Evolutionary conservation across 1,284 basidiomycete genomes (phyloP), one percentile per base, ranked within the genome.

Genomic region (Ceratobasidium sp.): DNA sequence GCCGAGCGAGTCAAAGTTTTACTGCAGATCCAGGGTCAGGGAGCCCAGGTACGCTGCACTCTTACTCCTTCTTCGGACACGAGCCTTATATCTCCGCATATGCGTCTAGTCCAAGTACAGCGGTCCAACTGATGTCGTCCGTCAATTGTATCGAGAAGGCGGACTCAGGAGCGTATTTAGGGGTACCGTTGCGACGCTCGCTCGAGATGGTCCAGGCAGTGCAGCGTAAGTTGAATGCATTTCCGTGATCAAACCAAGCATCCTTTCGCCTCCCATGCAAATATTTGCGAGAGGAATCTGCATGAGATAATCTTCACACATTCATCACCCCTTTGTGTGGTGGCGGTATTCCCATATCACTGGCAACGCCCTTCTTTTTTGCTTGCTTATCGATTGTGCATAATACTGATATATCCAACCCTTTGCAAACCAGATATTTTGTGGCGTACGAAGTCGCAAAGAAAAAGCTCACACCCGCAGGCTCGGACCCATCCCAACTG

Each of bases 1-100:
- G 94, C 98, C 2, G 97, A 99, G 79, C 87, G 97, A 69, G 94
- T 98, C 72, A 99, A 99, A 80, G 97, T 99, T 13, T 82, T 99
- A 50, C 82, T 99, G 45, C 95, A 98, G 82, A 91, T 91, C 10
- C 69, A 72, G 27, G 69, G 72, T 25, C 70, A 70, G 40, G 60
- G 53, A 15, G 29, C 17, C 15, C 64, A 57, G 42, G 67, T 50
- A 45, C 53, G 64, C 45, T n/a, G 4, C 31, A 15, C 43, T 73
- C 40, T 38, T 20, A 34, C 20, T 0, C 49, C 55, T 13, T 34
- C 57, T 38, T 47, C 12, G 42, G 10, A 12, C 27, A 8, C 32
- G 20, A 45, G 40, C 64, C 77, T 1, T 78, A 94, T 90, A 88
- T 96, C 10, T 93, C 96, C 84, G 94, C 94, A 5, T 94, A 97